Conservation (phyloP, 331 rosid species). For the Quercus lobata region DNA sequence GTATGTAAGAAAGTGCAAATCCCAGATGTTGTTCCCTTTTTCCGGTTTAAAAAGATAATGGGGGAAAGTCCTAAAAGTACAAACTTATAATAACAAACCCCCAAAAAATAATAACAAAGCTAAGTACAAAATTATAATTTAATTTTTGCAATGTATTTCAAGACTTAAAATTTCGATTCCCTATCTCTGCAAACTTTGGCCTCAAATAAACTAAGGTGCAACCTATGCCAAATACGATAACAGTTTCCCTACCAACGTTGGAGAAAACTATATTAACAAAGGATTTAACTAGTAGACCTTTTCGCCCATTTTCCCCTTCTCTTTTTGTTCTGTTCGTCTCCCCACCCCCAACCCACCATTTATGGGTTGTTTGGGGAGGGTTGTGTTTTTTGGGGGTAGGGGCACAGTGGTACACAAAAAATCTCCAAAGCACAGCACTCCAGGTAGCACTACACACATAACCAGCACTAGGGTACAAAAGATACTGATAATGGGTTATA, state of each 20-base stretch:
- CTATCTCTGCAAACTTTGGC: background rate
- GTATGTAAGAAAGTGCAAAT: background rate
- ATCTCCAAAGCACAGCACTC: too few relatives aligned
- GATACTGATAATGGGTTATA: too few relatives aligned
- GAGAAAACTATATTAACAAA: background rate
- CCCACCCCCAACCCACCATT: too few relatives aligned
- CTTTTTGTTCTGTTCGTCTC: too few relatives aligned
- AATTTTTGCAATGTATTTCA: background rate
- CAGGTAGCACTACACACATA: too few relatives aligned
- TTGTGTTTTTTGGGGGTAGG: too few relatives aligned
- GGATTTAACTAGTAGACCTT: background rate
- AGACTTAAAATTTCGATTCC: background rate
- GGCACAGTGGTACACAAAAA: too few relatives aligned
- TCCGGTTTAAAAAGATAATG: background rate
- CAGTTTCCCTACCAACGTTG: background rate
- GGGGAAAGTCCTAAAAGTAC: background rate
- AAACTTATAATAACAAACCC: background rate
- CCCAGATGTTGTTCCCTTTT: background rate
- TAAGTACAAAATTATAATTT: background rate
- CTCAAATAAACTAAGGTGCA: background rate
- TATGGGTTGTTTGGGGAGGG: too few relatives aligned
- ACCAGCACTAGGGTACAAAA: too few relatives aligned
- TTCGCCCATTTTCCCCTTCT: too few relatives aligned
- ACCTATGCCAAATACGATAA: background rate
- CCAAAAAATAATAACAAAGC: background rate